Conservation (phyloP, 2,329 filamentous ascomycete genomes). For the Ophiosphaerella herpotricha region DNA sequence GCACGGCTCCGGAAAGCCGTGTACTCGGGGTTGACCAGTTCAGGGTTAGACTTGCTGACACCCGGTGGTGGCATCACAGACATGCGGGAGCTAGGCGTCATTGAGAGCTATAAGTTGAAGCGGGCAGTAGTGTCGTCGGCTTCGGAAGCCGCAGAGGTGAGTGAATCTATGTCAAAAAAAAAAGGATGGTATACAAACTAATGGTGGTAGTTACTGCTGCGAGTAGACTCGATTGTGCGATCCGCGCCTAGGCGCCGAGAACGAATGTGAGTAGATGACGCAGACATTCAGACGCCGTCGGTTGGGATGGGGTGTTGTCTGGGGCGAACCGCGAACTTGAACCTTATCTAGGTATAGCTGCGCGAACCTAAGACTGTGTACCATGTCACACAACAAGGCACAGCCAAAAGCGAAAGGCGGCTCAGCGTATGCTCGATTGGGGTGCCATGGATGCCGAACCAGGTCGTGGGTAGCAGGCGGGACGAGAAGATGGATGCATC, state of each 20-base stretch:
- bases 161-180: conserved; percentile 33
- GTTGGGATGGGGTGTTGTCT: not conserved
- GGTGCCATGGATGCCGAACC: conserved; percentile 6
- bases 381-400: conserved; percentile 32
- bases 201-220: conserved; percentile 71
- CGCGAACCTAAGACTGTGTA: conserved; percentile 24
- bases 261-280: conserved; percentile 62
- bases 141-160: conserved; percentile 93
- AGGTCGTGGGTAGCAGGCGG: conserved; percentile 3
- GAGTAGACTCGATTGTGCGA: conserved; percentile 97
- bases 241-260: conserved; percentile 84
- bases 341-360: not conserved
- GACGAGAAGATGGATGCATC: conserved; percentile 2
- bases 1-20: conserved; percentile 89
- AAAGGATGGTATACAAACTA: conserved; percentile 26
- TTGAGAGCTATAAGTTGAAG: conserved; percentile 99
- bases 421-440: not conserved
- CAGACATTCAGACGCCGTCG: not conserved
- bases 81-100: conserved; percentile 92
- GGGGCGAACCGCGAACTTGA: not conserved
- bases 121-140: conserved; percentile 95
- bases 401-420: conserved; percentile 13
- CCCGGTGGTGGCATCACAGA: conserved; percentile 92
- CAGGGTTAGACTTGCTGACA: conserved; percentile 84
- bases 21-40: conserved; percentile 91